phyloP scores from a whole-genome alignment of 495 filamentous ascomycete species.

The Lasiosphaeria miniovina region DNA sequence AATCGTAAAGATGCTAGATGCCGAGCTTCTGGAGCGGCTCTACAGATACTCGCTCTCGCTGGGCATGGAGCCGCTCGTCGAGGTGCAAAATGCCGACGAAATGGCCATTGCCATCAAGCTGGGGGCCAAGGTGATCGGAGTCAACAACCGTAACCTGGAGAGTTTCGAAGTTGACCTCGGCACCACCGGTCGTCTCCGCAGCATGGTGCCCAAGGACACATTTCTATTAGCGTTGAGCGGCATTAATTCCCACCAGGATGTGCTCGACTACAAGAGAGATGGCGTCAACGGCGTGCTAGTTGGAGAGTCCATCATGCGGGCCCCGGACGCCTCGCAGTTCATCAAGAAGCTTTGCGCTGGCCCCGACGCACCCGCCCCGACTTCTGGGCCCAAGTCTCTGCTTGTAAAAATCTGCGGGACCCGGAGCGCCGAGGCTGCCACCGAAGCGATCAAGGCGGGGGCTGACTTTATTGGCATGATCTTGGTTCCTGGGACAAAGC shows the following conservation, averaged over 20 bases:
- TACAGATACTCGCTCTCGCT: slow-evolving; percentile 86
- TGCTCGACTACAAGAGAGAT: slow-evolving; percentile 80
- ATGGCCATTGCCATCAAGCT: slow-evolving; percentile 84
- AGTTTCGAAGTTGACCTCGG: slow-evolving; percentile 95
- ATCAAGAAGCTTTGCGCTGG: slow-evolving; percentile 76
- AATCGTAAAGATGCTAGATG: slow-evolving; percentile 96
- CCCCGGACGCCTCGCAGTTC: slow-evolving; percentile 71
- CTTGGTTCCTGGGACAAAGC: slow-evolving; percentile 73
- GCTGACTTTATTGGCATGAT: slow-evolving; percentile 94
- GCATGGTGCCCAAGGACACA: slow-evolving; percentile 78
- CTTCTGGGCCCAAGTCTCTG: slow-evolving; percentile 34
- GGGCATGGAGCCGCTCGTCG: slow-evolving; percentile 96
- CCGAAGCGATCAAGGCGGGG: slow-evolving; percentile 77
- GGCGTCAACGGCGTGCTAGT: slow-evolving; percentile 92
- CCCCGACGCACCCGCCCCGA: slow-evolving; percentile 27
- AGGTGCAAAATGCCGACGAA: slow-evolving; percentile 91
- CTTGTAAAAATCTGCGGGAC: slow-evolving; percentile 98
- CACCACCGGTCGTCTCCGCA: slow-evolving; percentile 87
- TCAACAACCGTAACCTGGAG: slow-evolving; percentile 95
- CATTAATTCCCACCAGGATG: slow-evolving; percentile 87
- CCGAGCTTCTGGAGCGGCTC: slow-evolving; percentile 67
- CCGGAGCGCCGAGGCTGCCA: slow-evolving; percentile 74
- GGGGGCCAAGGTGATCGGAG: slow-evolving; percentile 91
- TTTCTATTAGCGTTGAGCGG: slow-evolving; percentile 93
- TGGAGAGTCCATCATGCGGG: slow-evolving; percentile 93